Conservation (phyloP, 1,284 basidiomycete genomes). For the Farysia itapuensis region DNA sequence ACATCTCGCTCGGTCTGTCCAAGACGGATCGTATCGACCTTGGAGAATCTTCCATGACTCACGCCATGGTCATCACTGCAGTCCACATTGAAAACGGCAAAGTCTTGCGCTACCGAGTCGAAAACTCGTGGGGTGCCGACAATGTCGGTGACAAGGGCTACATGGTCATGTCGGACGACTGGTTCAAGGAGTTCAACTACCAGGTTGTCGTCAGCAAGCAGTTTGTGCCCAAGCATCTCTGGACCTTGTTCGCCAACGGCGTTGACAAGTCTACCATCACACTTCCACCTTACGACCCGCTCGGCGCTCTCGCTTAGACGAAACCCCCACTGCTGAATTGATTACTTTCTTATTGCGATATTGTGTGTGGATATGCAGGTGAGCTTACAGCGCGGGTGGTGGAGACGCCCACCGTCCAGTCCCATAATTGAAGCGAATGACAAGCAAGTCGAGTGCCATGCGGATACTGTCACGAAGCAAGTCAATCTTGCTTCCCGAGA, state of each 20-base stretch:
- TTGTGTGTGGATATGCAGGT: no score
- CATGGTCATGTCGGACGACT: conserved; percentile 73
- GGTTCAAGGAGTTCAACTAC: conserved; percentile 77
- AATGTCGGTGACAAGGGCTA: conserved; percentile 79
- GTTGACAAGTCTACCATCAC: conserved; percentile 60
- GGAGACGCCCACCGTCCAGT: conserved; percentile 66
- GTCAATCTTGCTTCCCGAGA: conserved; percentile 84
- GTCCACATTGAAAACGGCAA: conserved; percentile 65
- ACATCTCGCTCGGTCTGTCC: conserved; percentile 67
- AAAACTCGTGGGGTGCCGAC: conserved; percentile 87
- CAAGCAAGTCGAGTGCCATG: conserved; percentile 83
- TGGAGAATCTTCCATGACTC: conserved; percentile 84
- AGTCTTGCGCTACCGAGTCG: conserved; percentile 85
- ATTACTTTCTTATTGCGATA: no score
- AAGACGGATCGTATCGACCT: conserved; percentile 83
- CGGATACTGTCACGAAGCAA: conserved; percentile 78
- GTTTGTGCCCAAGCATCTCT: conserved; percentile 35
- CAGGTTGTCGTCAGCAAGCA: conserved; percentile 47
- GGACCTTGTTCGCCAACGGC: conserved; percentile 33
- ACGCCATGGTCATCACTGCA: conserved; percentile 67
- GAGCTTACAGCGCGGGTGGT: conserved; percentile 4
- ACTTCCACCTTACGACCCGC: conserved; percentile 45
- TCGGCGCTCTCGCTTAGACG: conserved; percentile 43
- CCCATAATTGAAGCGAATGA: conserved; percentile 78
- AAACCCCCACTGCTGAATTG: no score